Conservation (phyloP, 805 yeast species). For the Tetrapisispora fleetii region DNA sequence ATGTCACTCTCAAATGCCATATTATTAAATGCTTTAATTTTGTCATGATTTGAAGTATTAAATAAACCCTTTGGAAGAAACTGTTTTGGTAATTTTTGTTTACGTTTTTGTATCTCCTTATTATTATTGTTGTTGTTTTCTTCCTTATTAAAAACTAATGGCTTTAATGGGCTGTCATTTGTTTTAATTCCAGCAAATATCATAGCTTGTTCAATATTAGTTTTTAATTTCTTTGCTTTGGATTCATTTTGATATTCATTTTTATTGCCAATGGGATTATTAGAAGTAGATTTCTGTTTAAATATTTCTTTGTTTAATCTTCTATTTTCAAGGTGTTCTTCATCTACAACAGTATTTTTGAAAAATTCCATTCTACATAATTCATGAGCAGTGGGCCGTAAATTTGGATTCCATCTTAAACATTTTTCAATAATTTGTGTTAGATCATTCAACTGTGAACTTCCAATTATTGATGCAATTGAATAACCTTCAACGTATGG, state of each 20-base stretch:
- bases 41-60: background rate
- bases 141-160: constrained; percentile 8
- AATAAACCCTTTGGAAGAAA: background rate
- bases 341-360: constrained; percentile 31
- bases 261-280: background rate
- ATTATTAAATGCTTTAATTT: background rate
- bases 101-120: background rate
- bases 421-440: constrained; percentile 34
- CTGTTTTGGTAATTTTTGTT: background rate
- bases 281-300: background rate
- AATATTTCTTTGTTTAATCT: background rate
- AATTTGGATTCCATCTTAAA: constrained; percentile 71
- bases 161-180: constrained; percentile 6
- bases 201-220: constrained; percentile 19
- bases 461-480: constrained; percentile 37
- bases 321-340: background rate
- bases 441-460: constrained; percentile 33
- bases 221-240: constrained; percentile 3
- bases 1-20: background rate
- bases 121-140: background rate
- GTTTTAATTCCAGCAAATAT: constrained; percentile 18
- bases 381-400: constrained; percentile 43
- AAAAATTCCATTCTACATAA: constrained; percentile 48
- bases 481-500: constrained; percentile 47
- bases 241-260: background rate